Evolutionary conservation across 2,329 filamentous ascomycete genomes (phyloP), one percentile per base, ranked within the genome.

Genomic region (Chrysoporthe puriensis): DNA sequence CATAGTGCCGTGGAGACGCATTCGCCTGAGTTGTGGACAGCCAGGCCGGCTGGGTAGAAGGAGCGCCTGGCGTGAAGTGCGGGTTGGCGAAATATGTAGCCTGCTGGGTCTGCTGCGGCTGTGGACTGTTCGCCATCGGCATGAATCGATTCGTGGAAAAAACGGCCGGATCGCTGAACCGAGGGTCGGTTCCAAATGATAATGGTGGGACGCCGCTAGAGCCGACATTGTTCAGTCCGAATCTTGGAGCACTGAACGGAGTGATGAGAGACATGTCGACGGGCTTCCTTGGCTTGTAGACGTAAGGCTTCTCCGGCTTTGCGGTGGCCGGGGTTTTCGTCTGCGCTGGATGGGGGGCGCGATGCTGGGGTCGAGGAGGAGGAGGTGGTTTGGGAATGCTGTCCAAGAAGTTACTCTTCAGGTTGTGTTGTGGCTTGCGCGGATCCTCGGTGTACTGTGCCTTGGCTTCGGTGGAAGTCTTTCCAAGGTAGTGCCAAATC

Each of bases 381-480:
- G 75, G 79, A 59, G 72, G 74, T 34, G 79, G 77, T 70, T 80
- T 83, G 4, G 82, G 88, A 63, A 93, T 81, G 2, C 90, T 89
- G 58, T 93, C 90, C 75, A 94, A 78, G 77, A 91, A 94, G 75
- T 91, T 91, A 72, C 88, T 89, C 78, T 86, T 90, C 2, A 84
- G 80, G 69, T 93, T 92, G 77, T 93, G 85, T 58, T 81, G 81
- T n/a, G 79, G 84, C 14, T 79, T 83, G 9, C 74, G 71, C 56
- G 86, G 87, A 79, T 97, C 89, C 74, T 96, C 92, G 4, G 94
- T 97, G 79, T 96, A 99, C 77, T 96, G 93, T 36, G 94, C 90
- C 77, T 90, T 94, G 64, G 93, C 91, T 75, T 98, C 95, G 7
- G 95, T 97, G 32, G 95, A 98, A 26, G 86, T 87, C 76, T 88